Conservation (phyloP, 345 rosid species). For the Erodium maritimum region DNA sequence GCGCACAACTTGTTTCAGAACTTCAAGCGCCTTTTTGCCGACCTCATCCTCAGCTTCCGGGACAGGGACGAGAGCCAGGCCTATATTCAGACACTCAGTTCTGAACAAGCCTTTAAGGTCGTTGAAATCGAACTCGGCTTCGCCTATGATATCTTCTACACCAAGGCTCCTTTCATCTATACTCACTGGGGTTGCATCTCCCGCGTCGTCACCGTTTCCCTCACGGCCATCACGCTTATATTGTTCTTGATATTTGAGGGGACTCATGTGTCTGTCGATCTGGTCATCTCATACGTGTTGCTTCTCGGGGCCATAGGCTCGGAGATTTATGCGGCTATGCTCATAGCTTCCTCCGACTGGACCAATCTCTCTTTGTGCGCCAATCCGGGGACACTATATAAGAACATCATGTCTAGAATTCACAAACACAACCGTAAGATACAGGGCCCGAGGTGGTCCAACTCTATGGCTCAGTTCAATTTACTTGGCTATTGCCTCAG, state of each 20-base stretch:
- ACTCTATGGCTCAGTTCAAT: constrained; percentile 5
- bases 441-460: background rate
- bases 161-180: constrained; percentile 11
- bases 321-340: background rate
- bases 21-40: constrained; percentile 14
- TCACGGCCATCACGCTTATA: background rate
- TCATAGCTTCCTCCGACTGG: background rate
- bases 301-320: background rate
- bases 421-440: background rate
- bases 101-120: constrained; percentile 13
- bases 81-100: background rate
- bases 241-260: background rate
- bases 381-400: background rate
- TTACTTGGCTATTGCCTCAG: background rate
- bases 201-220: background rate
- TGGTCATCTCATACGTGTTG: background rate
- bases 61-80: constrained; percentile 10
- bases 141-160: constrained; percentile 19
- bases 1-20: background rate
- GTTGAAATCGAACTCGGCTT: constrained; percentile 22
- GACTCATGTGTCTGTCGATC: background rate
- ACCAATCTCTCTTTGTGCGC: background rate
- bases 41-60: constrained; percentile 16
- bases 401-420: background rate
- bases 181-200: background rate